Evolutionary conservation across 2,329 filamentous ascomycete species (phyloP).

Genomic region (Phoma sp.): DNA sequence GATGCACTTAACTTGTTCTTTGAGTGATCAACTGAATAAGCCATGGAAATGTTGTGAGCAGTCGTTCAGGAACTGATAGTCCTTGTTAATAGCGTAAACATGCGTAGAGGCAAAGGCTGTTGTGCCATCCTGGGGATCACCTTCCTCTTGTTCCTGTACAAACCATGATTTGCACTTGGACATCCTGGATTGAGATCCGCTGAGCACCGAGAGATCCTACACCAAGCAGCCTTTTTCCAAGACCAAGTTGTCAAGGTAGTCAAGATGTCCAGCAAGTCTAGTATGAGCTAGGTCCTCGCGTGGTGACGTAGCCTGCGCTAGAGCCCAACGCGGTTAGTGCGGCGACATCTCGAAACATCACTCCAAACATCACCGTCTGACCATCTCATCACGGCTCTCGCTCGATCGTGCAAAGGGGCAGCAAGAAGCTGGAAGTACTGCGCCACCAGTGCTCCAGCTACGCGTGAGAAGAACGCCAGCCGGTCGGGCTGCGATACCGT

Average conservation of each 20-base stretch:
- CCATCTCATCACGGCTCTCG: slow-evolving; percentile 11
- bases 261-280: not conserved
- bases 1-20: not conserved
- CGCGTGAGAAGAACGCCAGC: not conserved
- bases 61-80: not conserved
- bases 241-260: not conserved
- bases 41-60: not conserved
- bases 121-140: not conserved
- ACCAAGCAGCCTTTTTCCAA: too few relatives aligned
- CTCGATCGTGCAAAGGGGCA: not conserved
- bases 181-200: too few relatives aligned
- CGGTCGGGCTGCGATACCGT: not conserved
- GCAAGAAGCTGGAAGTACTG: not conserved
- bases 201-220: too few relatives aligned
- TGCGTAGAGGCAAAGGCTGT: not conserved
- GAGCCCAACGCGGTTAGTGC: not conserved
- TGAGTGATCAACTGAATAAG: not conserved
- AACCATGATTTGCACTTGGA: not conserved
- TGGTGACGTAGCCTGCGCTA: not conserved
- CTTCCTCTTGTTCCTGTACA: not conserved
- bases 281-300: too few relatives aligned
- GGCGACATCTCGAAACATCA: slow-evolving; percentile 29
- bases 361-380: slow-evolving; percentile 40
- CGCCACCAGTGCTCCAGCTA: not conserved
- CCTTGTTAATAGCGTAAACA: not conserved